Base-by-base conservation (phyloP, 257 asterid genomes). In the Rubia yunnanensis region DNA sequence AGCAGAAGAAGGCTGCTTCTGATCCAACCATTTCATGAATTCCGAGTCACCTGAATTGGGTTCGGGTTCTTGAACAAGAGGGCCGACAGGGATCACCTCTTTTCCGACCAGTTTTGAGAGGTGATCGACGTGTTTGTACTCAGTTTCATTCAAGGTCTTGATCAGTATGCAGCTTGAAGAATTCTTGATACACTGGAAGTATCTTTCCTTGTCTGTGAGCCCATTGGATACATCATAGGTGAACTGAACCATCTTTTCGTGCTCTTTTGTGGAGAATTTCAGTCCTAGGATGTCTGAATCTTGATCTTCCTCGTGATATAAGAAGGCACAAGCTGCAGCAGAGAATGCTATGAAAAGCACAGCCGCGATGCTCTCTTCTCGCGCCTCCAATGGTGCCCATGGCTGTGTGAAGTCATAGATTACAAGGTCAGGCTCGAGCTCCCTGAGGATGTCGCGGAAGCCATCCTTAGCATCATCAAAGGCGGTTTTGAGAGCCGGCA, bases 401-500 rank as follows among this genome's bases (percentile, higher is more conserved):
- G 75, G 75, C 20, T 71, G 75, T 0, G 10, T 3, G 18, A 55
- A 55, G 23, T 71, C 75, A 55, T 71, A 71, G 50, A 71, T 41
- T 1, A 71, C 27, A 15, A 71, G 48, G 18, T 41, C 53, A 1
- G 75, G 75, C 20, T 71, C 65, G 17, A 54, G 23, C 0, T 13
- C 52, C 39, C 57, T 30, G 3, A 71, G 36, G 48, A 71, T 63
- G 32, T 32, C 52, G 10, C 34, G 50, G 36, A 71, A 71, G 49
- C 13, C 3, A 5, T 54, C 70, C 2, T 56, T 41, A 22, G 60
- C 46, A 24, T 11, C 28, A 53, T 71, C 75, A 54, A 71, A 71
- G n/a, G 75, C 70, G 34, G 65, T 63, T 26, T 71, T 71, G 30
- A 71, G 75, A 14, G 48, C 64, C 5, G 69, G 52, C 75, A 71